A percentile compares a stretch with the other conserved stretches of the same genome.
Conservation (phyloP, 306 rosid genomes). For the Cucumis sativus region DNA sequence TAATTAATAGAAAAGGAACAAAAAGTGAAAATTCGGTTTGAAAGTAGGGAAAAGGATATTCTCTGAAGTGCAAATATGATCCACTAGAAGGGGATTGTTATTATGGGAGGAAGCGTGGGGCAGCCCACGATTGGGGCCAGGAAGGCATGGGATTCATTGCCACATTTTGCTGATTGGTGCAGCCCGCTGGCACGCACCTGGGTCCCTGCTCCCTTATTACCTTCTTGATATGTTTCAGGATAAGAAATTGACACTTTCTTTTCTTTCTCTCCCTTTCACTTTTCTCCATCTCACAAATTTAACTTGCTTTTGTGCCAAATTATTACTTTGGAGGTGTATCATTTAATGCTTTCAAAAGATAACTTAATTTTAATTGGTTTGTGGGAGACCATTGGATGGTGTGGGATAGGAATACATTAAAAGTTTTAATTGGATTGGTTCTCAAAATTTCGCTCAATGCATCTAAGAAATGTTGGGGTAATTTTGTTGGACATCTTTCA, state of each 20-base stretch:
- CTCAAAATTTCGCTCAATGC: too few species aligned
- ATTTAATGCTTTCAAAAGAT: too few species aligned
- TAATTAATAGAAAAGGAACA: neutral
- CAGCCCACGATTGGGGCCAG: neutral
- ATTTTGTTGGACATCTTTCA: too few species aligned
- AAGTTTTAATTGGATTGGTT: too few species aligned
- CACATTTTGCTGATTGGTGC: neutral
- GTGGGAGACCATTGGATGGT: too few species aligned
- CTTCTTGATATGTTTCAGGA: neutral
- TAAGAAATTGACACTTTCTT: neutral
- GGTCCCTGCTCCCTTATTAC: neutral
- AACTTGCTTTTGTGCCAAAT: too few species aligned
- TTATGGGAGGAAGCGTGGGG: neutral
- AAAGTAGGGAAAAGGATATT: neutral
- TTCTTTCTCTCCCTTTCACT: neutral
- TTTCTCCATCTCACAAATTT: too few species aligned
- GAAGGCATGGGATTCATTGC: neutral
- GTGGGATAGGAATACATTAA: too few species aligned
- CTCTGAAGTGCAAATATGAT: neutral
- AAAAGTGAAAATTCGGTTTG: neutral
- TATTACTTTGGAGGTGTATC: too few species aligned
- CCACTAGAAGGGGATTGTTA: neutral
- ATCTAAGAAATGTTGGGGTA: too few species aligned
- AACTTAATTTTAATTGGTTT: too few species aligned
- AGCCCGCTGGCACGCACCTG: neutral